These are phyloP conservation scores for Tolypocladium ophioglossoides DNA, from an alignment of 2,329 filamentous ascomycete species.

Conservation along the genomic window DNA sequence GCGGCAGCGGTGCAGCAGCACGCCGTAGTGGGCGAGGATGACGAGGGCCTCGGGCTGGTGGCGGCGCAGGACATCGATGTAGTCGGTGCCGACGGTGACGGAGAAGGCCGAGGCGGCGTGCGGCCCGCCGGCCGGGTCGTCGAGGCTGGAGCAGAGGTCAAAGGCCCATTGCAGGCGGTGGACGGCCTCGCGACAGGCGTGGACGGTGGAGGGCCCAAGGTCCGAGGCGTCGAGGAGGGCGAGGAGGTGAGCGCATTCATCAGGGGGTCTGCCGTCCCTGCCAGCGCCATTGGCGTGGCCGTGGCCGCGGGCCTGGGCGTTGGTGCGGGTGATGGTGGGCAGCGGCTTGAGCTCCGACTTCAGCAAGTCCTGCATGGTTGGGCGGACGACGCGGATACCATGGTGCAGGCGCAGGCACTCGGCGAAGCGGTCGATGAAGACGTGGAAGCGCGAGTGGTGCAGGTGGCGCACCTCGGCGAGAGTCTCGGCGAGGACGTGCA, in stretches of 20 bases:
- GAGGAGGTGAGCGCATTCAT: conserved; percentile 15
- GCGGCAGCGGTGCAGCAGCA: conserved; percentile 32
- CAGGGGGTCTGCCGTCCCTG: conserved; percentile 4
- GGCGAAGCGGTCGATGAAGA: conserved; percentile 28
- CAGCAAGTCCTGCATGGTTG: conserved; percentile 23
- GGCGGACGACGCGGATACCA: conserved; percentile 26
- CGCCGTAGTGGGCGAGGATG: conserved; percentile 38
- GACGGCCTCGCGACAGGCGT: conserved; percentile 18
- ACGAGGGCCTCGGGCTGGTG: conserved; percentile 31
- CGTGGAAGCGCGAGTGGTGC: conserved; percentile 19
- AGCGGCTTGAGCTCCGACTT: conserved; percentile 21
- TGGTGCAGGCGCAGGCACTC: conserved; percentile 31
- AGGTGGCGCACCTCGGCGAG: conserved; percentile 17
- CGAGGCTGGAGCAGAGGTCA: conserved; percentile 17
- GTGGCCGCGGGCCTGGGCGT: conserved; percentile 1
- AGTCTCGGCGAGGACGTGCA: conserved; percentile 38
- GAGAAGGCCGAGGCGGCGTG: conserved; percentile 23
- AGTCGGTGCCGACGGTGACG: conserved; percentile 20
- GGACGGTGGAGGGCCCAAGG: conserved; percentile 14
- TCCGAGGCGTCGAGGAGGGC: conserved; percentile 21
- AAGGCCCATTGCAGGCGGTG: conserved; percentile 22
- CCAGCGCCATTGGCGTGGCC: not conserved
- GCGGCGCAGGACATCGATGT: conserved; percentile 22
- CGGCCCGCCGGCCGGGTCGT: conserved; percentile 9
- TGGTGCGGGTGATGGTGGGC: conserved; percentile 10